Percentiles rank a stretch among this genome's conserved stretches.
Evolutionary conservation across 441 rosid genomes (phyloP).

Genomic region (Brassica hybrid): DNA sequence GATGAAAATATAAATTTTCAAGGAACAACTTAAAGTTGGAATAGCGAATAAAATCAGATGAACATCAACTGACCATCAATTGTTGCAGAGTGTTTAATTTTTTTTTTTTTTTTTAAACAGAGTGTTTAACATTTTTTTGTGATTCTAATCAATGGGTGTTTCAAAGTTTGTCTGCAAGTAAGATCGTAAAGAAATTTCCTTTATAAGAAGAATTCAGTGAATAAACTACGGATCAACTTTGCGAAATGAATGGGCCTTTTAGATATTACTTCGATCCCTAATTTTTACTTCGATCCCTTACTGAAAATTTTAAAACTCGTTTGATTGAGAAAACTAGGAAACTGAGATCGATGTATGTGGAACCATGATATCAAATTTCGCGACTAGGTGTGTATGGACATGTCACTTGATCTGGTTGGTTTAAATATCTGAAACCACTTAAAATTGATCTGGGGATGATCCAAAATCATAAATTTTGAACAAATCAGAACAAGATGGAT

Average conservation of each 20-base stretch:
- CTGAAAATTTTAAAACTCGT: background rate
- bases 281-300: background rate
- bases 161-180: background rate
- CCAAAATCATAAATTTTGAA: conserved; percentile 7
- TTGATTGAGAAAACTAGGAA: background rate
- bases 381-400: background rate
- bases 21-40: background rate
- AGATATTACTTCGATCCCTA: background rate
- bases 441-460: background rate
- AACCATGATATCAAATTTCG: background rate
- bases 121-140: too few species aligned
- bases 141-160: background rate
- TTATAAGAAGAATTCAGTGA: background rate
- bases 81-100: background rate
- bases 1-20: background rate
- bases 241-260: background rate
- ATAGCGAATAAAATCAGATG: background rate
- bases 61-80: background rate
- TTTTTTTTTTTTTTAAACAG: too few species aligned
- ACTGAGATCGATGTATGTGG: background rate
- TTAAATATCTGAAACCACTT: background rate
- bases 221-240: background rate
- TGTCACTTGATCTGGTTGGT: background rate
- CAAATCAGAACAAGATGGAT: background rate
- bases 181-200: background rate